Conservation (phyloP, 2,329 filamentous ascomycete species). For the Dothistroma septosporum region DNA sequence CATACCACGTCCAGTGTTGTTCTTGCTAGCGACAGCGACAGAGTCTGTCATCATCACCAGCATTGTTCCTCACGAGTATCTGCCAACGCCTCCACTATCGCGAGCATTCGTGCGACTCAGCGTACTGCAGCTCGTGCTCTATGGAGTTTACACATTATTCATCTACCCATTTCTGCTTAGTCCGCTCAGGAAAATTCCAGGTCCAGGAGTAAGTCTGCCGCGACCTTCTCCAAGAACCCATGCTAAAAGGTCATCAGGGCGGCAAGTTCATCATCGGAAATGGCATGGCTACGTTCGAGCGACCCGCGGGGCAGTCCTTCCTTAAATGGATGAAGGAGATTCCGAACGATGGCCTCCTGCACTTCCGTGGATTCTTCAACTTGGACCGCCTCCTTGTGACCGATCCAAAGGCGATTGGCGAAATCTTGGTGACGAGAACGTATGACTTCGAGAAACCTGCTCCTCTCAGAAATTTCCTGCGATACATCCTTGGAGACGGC, state of each 20-base stretch:
- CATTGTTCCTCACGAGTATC: constrained; percentile 13
- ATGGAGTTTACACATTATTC: constrained; percentile 14
- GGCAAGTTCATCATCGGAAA: constrained; percentile 35
- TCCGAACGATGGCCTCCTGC: constrained; percentile 41
- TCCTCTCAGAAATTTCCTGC: constrained; percentile 42
- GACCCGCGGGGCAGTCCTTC: constrained; percentile 35
- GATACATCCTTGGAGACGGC: constrained; percentile 48
- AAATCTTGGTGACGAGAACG: constrained; percentile 49
- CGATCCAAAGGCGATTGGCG: constrained; percentile 41
- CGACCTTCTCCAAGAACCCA: neutral
- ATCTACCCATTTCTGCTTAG: constrained; percentile 38
- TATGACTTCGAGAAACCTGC: constrained; percentile 54
- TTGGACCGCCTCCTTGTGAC: constrained; percentile 36
- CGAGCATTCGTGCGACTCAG: constrained; percentile 16
- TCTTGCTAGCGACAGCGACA: constrained; percentile 12
- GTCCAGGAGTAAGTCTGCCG: constrained; percentile 18
- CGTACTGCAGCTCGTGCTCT: constrained; percentile 12
- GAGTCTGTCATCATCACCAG: constrained; percentile 11
- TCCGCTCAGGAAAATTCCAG: constrained; percentile 39
- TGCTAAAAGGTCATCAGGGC: constrained; percentile 18
- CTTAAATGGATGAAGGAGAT: constrained; percentile 37
- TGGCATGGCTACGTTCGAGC: constrained; percentile 34
- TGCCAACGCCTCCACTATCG: constrained; percentile 17
- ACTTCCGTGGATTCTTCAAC: constrained; percentile 40
- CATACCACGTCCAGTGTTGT: constrained; percentile 8